A percentile compares a stretch with the other conserved stretches of the same genome.
phyloP scores from a whole-genome alignment of 2,329 filamentous ascomycete species.

The Colletotrichum sp. region DNA sequence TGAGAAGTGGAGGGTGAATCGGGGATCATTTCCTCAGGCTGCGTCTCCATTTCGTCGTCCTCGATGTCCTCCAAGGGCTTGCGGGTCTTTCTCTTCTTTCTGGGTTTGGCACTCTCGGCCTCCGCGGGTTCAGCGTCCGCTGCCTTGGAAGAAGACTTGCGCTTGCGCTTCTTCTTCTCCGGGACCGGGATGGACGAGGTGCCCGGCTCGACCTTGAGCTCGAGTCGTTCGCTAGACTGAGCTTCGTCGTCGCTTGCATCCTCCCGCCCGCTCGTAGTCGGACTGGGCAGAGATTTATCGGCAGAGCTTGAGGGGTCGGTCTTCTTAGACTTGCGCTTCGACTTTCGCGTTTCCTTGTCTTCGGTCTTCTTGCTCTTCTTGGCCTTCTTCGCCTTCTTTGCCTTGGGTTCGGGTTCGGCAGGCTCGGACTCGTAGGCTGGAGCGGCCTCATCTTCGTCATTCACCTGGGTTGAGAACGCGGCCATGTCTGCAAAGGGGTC shows the following conservation, averaged over 20 bases:
- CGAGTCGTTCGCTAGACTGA: background rate
- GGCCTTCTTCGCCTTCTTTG: background rate
- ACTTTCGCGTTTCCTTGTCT: background rate
- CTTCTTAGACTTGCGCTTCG: background rate
- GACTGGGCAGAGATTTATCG: background rate
- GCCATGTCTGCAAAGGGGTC: conserved; percentile 10
- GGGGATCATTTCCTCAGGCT: background rate
- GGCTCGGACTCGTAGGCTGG: background rate
- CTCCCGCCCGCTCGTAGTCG: background rate
- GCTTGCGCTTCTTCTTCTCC: conserved; percentile 5
- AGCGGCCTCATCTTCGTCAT: background rate
- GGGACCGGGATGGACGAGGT: background rate
- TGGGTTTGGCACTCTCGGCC: background rate
- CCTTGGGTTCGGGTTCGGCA: background rate
- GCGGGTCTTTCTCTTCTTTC: conserved; percentile 13
- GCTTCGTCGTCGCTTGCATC: background rate
- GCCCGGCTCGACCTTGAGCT: background rate
- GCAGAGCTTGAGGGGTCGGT: background rate
- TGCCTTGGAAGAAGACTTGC: background rate
- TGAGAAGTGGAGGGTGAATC: background rate
- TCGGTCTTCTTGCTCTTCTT: conserved; percentile 1
- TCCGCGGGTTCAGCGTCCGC: background rate
- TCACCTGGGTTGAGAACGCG: conserved; percentile 11
- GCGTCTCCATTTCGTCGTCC: background rate
- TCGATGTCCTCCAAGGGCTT: background rate